phyloP scores from a whole-genome alignment of 2,329 filamentous ascomycete species.

The Botrytis sinoallii region DNA sequence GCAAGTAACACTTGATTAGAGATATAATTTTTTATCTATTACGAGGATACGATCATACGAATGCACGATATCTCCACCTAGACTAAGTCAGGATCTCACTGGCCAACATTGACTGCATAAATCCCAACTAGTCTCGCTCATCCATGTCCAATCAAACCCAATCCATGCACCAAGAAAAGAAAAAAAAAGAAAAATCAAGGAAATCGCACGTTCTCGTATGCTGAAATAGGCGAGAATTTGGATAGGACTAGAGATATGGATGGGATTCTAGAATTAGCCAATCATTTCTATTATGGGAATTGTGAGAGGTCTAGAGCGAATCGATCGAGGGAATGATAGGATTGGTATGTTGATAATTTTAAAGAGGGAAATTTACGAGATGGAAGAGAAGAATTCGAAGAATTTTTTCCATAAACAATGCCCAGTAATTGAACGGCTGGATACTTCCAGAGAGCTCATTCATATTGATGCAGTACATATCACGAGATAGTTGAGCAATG shows the following conservation, averaged over 20 bases:
- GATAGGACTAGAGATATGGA: not conserved
- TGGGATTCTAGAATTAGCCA: not conserved
- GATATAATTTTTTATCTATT: not conserved
- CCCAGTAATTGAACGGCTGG: not conserved
- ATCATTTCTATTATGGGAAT: not conserved
- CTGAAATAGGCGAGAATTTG: not conserved
- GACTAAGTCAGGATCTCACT: not conserved
- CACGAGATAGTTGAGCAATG: not conserved
- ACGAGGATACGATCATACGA: not conserved
- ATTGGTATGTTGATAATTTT: not conserved
- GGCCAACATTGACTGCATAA: not conserved
- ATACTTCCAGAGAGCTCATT: not conserved
- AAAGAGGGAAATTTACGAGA: not conserved
- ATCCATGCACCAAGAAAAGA: not conserved
- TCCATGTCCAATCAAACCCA: not conserved
- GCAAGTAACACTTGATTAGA: not conserved
- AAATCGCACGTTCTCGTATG: not conserved
- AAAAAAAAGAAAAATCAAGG: not conserved
- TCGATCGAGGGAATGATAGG: not conserved
- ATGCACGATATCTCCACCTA: not conserved
- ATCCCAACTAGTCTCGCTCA: not conserved
- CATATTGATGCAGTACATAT: not conserved
- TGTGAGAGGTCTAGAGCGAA: not conserved
- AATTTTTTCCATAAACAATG: not conserved
- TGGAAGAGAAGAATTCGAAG: not conserved